These are phyloP conservation scores for Punica granatum DNA, from an alignment of 345 rosid genomes.

Conservation along the genomic window DNA sequence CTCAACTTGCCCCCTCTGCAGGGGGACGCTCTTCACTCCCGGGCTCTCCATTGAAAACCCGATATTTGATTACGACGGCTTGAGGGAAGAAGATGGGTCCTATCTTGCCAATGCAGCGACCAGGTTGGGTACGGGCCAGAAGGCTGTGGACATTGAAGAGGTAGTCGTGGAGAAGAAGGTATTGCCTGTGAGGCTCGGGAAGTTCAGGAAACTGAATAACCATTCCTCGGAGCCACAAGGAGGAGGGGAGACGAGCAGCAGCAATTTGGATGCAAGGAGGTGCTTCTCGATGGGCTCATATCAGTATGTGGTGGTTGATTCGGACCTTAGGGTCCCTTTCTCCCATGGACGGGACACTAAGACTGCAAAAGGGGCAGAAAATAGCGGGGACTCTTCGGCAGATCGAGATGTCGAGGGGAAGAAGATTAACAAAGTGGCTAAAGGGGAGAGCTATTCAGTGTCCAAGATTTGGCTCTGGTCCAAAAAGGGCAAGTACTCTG, in stretches of 20 bases:
- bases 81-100: slow-evolving; percentile 50
- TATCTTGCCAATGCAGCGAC: slow-evolving; percentile 30
- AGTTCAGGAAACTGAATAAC: slow-evolving; percentile 47
- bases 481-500: slow-evolving; percentile 52
- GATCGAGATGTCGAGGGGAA: slow-evolving; percentile 39
- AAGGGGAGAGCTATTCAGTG: slow-evolving; percentile 77
- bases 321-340: slow-evolving; percentile 53
- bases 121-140: slow-evolving; percentile 26
- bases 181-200: slow-evolving; percentile 75
- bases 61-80: slow-evolving; percentile 54
- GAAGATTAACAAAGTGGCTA: slow-evolving; percentile 48
- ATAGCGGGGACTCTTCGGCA: slow-evolving; percentile 27
- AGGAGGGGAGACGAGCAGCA: slow-evolving; percentile 77
- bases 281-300: slow-evolving; percentile 87
- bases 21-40: slow-evolving; percentile 60
- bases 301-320: slow-evolving; percentile 64
- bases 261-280: slow-evolving; percentile 73
- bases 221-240: slow-evolving; percentile 25
- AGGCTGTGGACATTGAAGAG: slow-evolving; percentile 53
- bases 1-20: slow-evolving; percentile 78
- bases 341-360: slow-evolving; percentile 19
- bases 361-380: slow-evolving; percentile 19
- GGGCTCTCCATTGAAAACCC: slow-evolving; percentile 69
- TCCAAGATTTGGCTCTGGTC: slow-evolving; percentile 94
- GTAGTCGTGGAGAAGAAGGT: slow-evolving; percentile 51